phyloP scores from a whole-genome alignment of 202 grass and related monocot species.

The Digitaria exilis region DNA sequence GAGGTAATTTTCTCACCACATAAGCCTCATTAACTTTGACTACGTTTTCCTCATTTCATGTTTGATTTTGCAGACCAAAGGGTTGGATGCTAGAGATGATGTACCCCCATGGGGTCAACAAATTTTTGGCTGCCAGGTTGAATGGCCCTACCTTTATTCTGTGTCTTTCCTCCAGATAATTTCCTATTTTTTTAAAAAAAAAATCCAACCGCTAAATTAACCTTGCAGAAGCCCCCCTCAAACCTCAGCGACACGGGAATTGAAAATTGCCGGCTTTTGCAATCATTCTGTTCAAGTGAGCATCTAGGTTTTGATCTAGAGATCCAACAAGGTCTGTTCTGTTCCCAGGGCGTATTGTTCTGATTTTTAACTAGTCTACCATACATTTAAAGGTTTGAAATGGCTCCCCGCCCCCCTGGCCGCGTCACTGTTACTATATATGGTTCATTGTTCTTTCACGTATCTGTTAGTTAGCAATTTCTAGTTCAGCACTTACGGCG shows the following conservation, averaged over 20 bases:
- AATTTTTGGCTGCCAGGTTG: conserved; percentile 77
- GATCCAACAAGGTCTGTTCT: conserved; percentile 52
- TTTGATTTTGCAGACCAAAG: conserved; percentile 50
- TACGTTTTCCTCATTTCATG: background rate
- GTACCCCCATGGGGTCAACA: conserved; percentile 63
- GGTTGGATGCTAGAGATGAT: conserved; percentile 65
- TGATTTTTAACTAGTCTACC: background rate
- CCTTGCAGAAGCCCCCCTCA: conserved; percentile 53
- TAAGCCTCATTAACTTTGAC: background rate
- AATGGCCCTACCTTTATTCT: background rate
- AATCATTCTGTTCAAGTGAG: conserved; percentile 39
- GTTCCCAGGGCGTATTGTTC: background rate
- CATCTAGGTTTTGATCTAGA: conserved; percentile 52
- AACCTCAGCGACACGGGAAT: conserved; percentile 15
- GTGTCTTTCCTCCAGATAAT: background rate
- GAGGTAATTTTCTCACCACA: conserved; percentile 37
- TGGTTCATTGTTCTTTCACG: background rate
- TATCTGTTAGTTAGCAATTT: too few species aligned
- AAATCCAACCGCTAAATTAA: conserved; percentile 15
- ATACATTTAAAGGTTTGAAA: background rate
- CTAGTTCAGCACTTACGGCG: background rate
- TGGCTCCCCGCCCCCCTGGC: background rate
- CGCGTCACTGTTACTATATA: background rate
- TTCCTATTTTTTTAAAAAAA: background rate
- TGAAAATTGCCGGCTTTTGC: conserved; percentile 60